Evolutionary conservation across 2,329 filamentous ascomycete species (phyloP).

Genomic region (Penicillium fuscoglaucum): DNA sequence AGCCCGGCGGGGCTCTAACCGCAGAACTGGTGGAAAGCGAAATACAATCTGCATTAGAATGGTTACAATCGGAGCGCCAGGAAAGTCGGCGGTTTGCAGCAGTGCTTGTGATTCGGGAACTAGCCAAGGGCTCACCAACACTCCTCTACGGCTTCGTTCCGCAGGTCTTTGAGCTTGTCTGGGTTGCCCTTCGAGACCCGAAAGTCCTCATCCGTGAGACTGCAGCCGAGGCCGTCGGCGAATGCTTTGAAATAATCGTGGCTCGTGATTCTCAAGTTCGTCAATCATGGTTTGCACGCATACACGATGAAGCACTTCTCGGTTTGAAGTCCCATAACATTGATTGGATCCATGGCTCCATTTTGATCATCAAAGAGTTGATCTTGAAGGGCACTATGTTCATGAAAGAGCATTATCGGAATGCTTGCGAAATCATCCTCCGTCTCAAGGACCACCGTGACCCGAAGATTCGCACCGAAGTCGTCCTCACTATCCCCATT

Average conservation of each 20-base stretch:
- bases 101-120: conserved; percentile 83
- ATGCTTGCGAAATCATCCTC: conserved; percentile 89
- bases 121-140: conserved; percentile 89
- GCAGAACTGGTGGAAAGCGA: conserved; percentile 96
- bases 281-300: conserved; percentile 82
- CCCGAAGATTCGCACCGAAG: conserved; percentile 79
- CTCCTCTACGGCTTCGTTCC: conserved; percentile 93
- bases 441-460: conserved; percentile 93
- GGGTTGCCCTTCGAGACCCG: conserved; percentile 86
- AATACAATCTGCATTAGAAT: conserved; percentile 93
- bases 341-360: conserved; percentile 89
- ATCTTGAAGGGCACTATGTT: conserved; percentile 97
- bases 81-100: conserved; percentile 93
- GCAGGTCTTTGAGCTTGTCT: conserved; percentile 94
- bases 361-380: conserved; percentile 88
- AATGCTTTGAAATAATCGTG: conserved; percentile 93
- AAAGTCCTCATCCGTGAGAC: conserved; percentile 90
- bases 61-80: conserved; percentile 90
- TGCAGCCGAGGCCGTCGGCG: conserved; percentile 87
- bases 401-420: conserved; percentile 92
- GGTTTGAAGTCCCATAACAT: conserved; percentile 79
- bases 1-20: conserved; percentile 88
- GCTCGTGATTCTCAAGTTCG: conserved; percentile 88
- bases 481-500: conserved; percentile 87
- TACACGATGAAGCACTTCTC: conserved; percentile 79